Evolutionary conservation across 2,329 filamentous ascomycete genomes (phyloP).

Genomic region (Macrophomina phaseolina): DNA sequence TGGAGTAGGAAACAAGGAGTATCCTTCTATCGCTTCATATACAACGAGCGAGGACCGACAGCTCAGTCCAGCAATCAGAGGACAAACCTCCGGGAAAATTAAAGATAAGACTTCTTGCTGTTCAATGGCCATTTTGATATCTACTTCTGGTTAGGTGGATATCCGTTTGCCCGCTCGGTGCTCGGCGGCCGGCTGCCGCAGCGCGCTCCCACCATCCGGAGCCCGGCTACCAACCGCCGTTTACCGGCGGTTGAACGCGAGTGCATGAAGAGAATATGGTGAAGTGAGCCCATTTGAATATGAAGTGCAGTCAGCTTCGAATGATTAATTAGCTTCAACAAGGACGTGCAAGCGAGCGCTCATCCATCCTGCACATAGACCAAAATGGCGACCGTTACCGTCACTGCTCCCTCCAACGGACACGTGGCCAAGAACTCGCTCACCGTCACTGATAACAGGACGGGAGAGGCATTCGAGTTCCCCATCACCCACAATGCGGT

Average conservation of each 20-base stretch:
- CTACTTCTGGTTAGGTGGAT: background rate
- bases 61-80: too few relatives aligned
- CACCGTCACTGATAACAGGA: conserved; percentile 38
- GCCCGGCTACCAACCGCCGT: background rate
- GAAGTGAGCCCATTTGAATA: background rate
- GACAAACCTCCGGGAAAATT: too few relatives aligned
- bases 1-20: background rate
- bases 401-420: background rate
- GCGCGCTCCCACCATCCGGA: background rate
- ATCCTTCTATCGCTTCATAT: background rate
- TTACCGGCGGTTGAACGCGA: too few relatives aligned
- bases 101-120: too few relatives aligned
- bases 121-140: too few relatives aligned
- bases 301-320: background rate
- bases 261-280: background rate
- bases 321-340: background rate
- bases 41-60: background rate
- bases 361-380: too few relatives aligned
- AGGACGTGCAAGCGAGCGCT: too few relatives aligned
- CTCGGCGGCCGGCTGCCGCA: background rate
- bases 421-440: conserved; percentile 22
- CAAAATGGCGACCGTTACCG: background rate
- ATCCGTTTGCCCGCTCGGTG: background rate
- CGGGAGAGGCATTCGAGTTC: conserved; percentile 36
- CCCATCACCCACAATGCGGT: conserved; percentile 39